phyloP scores from a whole-genome alignment of 2,329 filamentous ascomycete genomes.

The Sclerotinia borealis region DNA sequence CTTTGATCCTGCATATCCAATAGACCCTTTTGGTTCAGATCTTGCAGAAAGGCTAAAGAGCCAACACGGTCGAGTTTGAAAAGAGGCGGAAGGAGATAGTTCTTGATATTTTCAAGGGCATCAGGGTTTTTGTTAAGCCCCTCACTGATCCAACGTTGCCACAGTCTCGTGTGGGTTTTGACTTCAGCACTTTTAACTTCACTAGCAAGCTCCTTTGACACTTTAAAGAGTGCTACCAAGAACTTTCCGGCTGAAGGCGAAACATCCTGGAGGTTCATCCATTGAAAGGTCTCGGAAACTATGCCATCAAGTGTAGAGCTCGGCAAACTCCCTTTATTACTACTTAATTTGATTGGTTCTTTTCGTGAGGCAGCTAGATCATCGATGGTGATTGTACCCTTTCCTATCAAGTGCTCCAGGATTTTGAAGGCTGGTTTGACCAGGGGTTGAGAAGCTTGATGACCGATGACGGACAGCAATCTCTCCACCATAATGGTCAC shows the following conservation, averaged over 20 bases:
- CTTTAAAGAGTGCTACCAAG: conserved; percentile 50
- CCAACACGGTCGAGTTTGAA: conserved; percentile 52
- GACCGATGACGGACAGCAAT: conserved; percentile 53
- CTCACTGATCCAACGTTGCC: conserved; percentile 51
- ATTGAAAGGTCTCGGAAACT: conserved; percentile 44
- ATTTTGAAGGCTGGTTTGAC: conserved; percentile 66
- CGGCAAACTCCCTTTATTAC: neutral
- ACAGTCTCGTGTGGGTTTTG: conserved; percentile 32
- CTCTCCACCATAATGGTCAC: conserved; percentile 44
- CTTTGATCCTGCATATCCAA: conserved; percentile 41
- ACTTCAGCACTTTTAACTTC: conserved; percentile 34
- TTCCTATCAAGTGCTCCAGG: conserved; percentile 59
- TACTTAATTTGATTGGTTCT: neutral
- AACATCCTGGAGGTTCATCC: conserved; percentile 52
- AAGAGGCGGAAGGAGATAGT: conserved; percentile 56
- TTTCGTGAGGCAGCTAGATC: conserved; percentile 18
- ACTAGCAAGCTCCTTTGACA: conserved; percentile 31
- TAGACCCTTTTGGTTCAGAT: conserved; percentile 47
- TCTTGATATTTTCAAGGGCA: conserved; percentile 57
- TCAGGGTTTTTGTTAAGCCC: conserved; percentile 44
- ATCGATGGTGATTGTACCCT: conserved; percentile 44
- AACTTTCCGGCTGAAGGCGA: conserved; percentile 56
- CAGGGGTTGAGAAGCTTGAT: conserved; percentile 54
- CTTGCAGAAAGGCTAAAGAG: conserved; percentile 51
- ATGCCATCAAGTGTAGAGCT: conserved; percentile 41